These are phyloP conservation scores for Rhododendron molle DNA, from an alignment of 148 eudicot species.

Conservation along the genomic window DNA sequence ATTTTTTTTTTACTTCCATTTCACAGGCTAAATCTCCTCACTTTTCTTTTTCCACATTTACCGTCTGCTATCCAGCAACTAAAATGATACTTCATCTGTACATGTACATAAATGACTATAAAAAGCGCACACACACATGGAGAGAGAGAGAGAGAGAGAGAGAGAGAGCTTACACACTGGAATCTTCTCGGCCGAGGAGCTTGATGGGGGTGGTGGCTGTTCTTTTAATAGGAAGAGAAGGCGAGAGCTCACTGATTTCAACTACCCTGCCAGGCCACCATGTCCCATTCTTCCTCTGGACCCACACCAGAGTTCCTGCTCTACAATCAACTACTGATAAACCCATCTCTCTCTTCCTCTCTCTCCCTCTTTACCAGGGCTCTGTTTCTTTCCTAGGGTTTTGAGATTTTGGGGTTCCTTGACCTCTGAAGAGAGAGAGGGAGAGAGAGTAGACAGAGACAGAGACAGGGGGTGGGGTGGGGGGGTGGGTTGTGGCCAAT, in stretches of 20 bases:
- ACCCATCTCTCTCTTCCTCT: slow-evolving; percentile 9
- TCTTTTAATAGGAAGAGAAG: background rate
- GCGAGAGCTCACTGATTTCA: slow-evolving; percentile 12
- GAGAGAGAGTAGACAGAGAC: background rate
- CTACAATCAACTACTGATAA: background rate
- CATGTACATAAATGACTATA: background rate
- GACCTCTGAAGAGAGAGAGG: background rate
- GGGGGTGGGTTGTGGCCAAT: slow-evolving; percentile 5
- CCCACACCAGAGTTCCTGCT: slow-evolving; percentile 26
- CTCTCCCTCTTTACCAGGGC: background rate
- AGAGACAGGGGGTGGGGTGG: background rate
- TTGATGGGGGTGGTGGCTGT: slow-evolving; percentile 2
- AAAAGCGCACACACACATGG: background rate
- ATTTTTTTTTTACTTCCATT: background rate
- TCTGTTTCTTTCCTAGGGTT: background rate
- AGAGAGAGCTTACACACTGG: background rate
- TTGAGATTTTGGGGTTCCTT: background rate
- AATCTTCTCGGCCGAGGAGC: slow-evolving; percentile 19
- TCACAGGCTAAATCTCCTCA: background rate
- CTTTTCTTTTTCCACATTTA: background rate
- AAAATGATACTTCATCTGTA: background rate
- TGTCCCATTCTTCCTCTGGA: slow-evolving; percentile 28
- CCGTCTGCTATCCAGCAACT: background rate
- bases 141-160: background rate
- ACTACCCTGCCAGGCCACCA: slow-evolving; percentile 32